Conservation (phyloP, 352 stramenopile species). For the Phytophthora agathidicida region DNA sequence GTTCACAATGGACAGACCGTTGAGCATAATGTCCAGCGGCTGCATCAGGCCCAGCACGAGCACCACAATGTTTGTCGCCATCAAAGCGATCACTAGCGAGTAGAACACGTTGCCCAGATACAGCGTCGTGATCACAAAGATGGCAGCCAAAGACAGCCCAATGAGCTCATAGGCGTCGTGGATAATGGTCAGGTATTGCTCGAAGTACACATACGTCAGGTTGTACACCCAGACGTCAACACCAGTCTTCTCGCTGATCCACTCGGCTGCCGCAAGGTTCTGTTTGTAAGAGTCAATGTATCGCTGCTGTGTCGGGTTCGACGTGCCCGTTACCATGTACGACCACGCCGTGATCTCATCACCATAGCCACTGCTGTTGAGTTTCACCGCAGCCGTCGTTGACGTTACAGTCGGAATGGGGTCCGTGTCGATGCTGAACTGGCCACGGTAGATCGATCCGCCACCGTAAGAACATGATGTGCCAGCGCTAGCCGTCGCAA, state of each 20-base stretch:
- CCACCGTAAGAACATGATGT: slow-evolving; percentile 61
- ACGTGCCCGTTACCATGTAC: slow-evolving; percentile 64
- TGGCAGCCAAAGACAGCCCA: slow-evolving; percentile 46
- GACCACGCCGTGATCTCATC: slow-evolving; percentile 57
- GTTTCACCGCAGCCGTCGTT: slow-evolving; percentile 39
- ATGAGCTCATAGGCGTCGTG: slow-evolving; percentile 59
- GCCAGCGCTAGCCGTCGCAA: slow-evolving; percentile 57
- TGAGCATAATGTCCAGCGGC: slow-evolving; percentile 70
- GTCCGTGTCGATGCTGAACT: slow-evolving; percentile 59
- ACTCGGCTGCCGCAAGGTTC: slow-evolving; percentile 49
- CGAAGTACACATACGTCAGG: slow-evolving; percentile 66
- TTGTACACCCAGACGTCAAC: slow-evolving; percentile 66
- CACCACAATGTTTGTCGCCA: slow-evolving; percentile 57
- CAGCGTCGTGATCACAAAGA: slow-evolving; percentile 60
- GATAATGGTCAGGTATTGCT: slow-evolving; percentile 69
- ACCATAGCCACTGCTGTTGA: slow-evolving; percentile 53
- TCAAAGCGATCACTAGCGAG: slow-evolving; percentile 46
- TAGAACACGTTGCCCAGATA: slow-evolving; percentile 59
- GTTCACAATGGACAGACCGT: slow-evolving; percentile 88
- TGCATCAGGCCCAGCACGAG: slow-evolving; percentile 64
- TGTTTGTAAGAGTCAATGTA: slow-evolving; percentile 75
- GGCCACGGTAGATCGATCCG: slow-evolving; percentile 63
- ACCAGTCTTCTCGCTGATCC: slow-evolving; percentile 65
- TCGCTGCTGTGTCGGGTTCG: slow-evolving; percentile 58
- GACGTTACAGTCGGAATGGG: slow-evolving; percentile 48